Base-by-base conservation (phyloP, 768 basidiomycete genomes). In the Heimioporus sp. region DNA sequence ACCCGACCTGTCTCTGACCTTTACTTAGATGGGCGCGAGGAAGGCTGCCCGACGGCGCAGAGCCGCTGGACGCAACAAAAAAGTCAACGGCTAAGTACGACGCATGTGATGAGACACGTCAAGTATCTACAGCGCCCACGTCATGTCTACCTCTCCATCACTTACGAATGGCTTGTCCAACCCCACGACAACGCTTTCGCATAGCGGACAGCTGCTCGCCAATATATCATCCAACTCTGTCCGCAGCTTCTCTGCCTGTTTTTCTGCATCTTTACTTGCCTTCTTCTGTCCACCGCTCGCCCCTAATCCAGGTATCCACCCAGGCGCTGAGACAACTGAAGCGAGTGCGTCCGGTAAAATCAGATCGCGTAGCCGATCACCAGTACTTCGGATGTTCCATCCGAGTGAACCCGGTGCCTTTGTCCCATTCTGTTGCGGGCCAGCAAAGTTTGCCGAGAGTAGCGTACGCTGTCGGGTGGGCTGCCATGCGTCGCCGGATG, bases 271-370 rank as follows among this genome's bases (percentile, higher is more conserved):
- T 38, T 72, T 70, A 54, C 65, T 72, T 30, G 66, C 57, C 35
- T 68, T 74, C 61, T 76, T 76, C 47, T 74, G 78, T 5, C 76
- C 76, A 17, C 76, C 74, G 36, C 75, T 73, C 36, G 53, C 51
- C 12, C 79, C 81, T 56, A 86, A 84, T 30, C 82, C 81, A 19
- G 88, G 85, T 58, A 90, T 85, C 88, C 88, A 91, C 16, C 76
- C 76, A 15, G 88, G 86, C 6, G 86, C 79, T 1, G 87, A 83
- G 49, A 98, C 88, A 19, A 92, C 80, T 31, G 83, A 80, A 28
- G 92, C 94, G 13, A 98, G 78, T 4, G 93, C 90, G 62, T 98
- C 97, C 12, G 97, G 97, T 9, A 98, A 73, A 61, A 99, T 96
- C 46, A 98, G 76, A 66, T 98, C 94, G 39, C 94, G 81, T 47